Evolutionary conservation across 1,284 basidiomycete genomes (phyloP).

Genomic region (Cryptococcus floricola): DNA sequence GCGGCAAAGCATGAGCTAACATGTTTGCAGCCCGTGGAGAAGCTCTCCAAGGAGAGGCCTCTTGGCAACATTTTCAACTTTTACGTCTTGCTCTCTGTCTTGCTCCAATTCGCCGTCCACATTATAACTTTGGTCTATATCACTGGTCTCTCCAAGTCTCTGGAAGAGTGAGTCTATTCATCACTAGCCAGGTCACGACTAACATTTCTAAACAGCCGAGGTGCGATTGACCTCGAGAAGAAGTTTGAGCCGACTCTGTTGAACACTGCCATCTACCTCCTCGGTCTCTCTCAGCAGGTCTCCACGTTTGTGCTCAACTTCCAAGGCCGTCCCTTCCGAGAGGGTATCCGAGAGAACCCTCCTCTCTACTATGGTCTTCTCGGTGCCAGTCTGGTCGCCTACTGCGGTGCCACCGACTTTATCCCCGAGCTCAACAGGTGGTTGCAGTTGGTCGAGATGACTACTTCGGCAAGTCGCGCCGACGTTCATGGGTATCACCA

Average conservation of each 20-base stretch:
- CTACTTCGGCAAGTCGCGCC: constrained; percentile 57
- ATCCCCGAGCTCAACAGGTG: constrained; percentile 93
- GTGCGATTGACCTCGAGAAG: constrained; percentile 82
- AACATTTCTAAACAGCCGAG: constrained; percentile 55
- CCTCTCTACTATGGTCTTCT: constrained; percentile 87
- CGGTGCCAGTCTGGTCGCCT: constrained; percentile 79
- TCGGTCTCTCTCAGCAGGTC: constrained; percentile 89
- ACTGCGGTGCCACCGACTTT: constrained; percentile 88
- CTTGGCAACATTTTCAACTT: constrained; percentile 92
- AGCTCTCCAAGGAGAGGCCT: constrained; percentile 82
- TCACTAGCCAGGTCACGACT: constrained; percentile 50
- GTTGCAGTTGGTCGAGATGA: constrained; percentile 96
- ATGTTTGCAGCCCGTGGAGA: constrained; percentile 68
- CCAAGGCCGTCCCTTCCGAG: constrained; percentile 93
- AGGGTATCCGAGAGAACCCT: constrained; percentile 88
- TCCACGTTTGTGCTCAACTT: constrained; percentile 97
- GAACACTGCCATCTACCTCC: constrained; percentile 90
- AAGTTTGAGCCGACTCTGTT: constrained; percentile 89
- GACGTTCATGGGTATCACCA: background rate
- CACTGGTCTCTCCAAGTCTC: constrained; percentile 70
- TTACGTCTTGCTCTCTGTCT: constrained; percentile 83
- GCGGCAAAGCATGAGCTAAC: background rate
- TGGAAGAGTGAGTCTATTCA: constrained; percentile 64
- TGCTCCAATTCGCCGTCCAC: constrained; percentile 87
- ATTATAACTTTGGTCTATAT: constrained; percentile 85